A percentile compares a stretch with the other conserved stretches of the same genome.
Conservation (phyloP, 2,329 filamentous ascomycete species). For the Aspergillaceae sp. region DNA sequence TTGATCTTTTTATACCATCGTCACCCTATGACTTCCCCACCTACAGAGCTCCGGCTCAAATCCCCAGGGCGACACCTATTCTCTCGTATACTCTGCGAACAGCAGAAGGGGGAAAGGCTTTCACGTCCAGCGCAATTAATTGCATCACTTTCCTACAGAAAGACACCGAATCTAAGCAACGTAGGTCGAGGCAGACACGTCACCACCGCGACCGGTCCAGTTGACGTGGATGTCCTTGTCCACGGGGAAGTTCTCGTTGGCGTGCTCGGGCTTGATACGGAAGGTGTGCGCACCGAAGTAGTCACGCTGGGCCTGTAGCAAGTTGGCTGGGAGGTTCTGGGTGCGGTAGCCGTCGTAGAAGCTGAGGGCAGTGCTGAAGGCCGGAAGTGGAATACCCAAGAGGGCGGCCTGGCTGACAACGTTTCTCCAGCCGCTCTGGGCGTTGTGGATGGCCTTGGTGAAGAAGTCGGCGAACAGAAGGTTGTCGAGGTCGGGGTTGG, state of each 20-base stretch:
- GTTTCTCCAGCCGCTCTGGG: constrained; percentile 85
- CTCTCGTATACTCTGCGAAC: background rate
- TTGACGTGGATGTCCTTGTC: constrained; percentile 95
- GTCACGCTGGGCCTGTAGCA: constrained; percentile 97
- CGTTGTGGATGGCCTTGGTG: constrained; percentile 97
- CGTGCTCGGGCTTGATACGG: constrained; percentile 72
- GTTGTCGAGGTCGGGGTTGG: constrained; percentile 91
- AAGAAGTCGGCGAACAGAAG: constrained; percentile 98
- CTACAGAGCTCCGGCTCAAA: constrained; percentile 2
- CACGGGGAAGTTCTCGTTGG: constrained; percentile 69
- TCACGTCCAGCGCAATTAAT: constrained; percentile 21
- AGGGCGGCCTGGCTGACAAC: constrained; percentile 85
- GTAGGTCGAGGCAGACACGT: constrained; percentile 96
- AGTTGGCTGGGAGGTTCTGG: constrained; percentile 93
- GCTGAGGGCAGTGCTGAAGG: constrained; percentile 91
- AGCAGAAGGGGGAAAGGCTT: constrained; percentile 4
- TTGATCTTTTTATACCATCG: constrained; percentile 11
- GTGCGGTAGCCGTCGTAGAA: constrained; percentile 99
- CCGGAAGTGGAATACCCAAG: constrained; percentile 90
- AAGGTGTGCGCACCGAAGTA: constrained; percentile 97
- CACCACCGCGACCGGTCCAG: constrained; percentile 97
- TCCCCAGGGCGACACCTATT: background rate
- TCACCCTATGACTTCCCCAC: constrained; percentile 15
- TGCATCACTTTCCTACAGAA: constrained; percentile 5
- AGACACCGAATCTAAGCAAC: constrained; percentile 59